Evolutionary conservation across 495 filamentous ascomycete species (phyloP).

Genomic region (Annulohypoxylon maeteangense): DNA sequence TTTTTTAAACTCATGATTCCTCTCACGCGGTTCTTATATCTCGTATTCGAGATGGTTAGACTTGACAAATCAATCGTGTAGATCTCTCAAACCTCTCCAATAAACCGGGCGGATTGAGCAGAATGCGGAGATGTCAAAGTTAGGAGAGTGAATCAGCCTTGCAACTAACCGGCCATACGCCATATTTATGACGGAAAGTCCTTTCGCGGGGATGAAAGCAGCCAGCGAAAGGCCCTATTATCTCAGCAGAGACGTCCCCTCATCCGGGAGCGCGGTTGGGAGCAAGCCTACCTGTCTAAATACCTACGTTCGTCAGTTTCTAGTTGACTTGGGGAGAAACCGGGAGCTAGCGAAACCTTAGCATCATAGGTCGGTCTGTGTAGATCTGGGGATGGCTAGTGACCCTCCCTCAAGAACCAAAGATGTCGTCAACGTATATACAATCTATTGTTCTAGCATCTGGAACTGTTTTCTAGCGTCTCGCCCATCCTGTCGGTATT

Average conservation of each 20-base stretch:
- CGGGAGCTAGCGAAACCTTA: slow-evolving; percentile 19
- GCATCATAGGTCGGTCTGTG: slow-evolving; percentile 2
- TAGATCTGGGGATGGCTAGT: slow-evolving; percentile 26
- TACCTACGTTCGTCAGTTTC: neutral
- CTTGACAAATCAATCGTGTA: neutral
- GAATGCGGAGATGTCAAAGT: neutral
- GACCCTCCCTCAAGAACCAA: neutral
- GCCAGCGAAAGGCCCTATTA: neutral
- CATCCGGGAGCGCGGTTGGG: neutral
- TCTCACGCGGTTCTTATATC: neutral
- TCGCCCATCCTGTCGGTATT: slow-evolving; percentile 3
- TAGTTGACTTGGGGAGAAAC: neutral
- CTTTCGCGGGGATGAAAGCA: neutral
- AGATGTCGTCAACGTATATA: slow-evolving; percentile 7
- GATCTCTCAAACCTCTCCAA: neutral
- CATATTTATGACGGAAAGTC: neutral
- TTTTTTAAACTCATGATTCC: neutral
- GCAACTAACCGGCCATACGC: neutral
- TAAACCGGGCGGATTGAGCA: neutral
- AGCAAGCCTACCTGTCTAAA: neutral
- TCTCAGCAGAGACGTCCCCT: neutral
- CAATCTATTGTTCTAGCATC: neutral
- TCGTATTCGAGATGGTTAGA: neutral
- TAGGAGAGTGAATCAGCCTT: neutral
- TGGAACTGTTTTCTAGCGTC: neutral